Evolutionary conservation across 2,329 filamentous ascomycete species (phyloP), one percentile per base, ranked within the genome.

Genomic region (Dissoconium aciculare): DNA sequence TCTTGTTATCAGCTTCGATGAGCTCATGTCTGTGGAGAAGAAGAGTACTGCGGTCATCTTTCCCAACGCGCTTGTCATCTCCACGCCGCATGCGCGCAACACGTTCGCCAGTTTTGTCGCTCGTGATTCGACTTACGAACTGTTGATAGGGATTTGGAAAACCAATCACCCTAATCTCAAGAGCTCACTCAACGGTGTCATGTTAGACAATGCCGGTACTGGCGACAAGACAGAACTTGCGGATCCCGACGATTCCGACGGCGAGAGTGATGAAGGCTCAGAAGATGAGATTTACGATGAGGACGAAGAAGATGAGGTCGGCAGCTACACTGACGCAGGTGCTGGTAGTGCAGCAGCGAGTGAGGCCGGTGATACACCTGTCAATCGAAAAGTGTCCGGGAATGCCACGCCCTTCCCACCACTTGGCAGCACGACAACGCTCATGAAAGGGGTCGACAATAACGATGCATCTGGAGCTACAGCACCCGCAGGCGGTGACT

Each of bases 71-170:
- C 80, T 98, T 33, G 89, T 93, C 59, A 92, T 98, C 26, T 84
- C 91, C 29, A 98, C 89, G 0, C 62, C 95, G 9, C 89, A 98
- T 52, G 84, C 89, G 26, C 84, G 89, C 42, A 89, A 98, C 49
- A 75, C 91, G 1, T 98, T 98, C 57, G 85, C 89, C 33, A 94
- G 85, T 57, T 82, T 98, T 42, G 77, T 93, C 4, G 89, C 83
- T 48, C 71, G 89, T 52, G 89, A 98, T 56, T 83, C 85, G 3
- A 95, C 91, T 0, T 98, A 95, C 50, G 91, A 98, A 51, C 63
- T 98, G 27, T 85, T 98, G 51, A 79, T 98, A 42, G 91, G 91
- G 36, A 95, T 98, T 35, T 98, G 89, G 89, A 93, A 93, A 54
- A 78, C 94, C 16, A 89, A 82, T 11, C 89, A 98, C 52, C 87